Conservation (phyloP, 2,329 filamentous ascomycete genomes). For the Fusarium sp. region DNA sequence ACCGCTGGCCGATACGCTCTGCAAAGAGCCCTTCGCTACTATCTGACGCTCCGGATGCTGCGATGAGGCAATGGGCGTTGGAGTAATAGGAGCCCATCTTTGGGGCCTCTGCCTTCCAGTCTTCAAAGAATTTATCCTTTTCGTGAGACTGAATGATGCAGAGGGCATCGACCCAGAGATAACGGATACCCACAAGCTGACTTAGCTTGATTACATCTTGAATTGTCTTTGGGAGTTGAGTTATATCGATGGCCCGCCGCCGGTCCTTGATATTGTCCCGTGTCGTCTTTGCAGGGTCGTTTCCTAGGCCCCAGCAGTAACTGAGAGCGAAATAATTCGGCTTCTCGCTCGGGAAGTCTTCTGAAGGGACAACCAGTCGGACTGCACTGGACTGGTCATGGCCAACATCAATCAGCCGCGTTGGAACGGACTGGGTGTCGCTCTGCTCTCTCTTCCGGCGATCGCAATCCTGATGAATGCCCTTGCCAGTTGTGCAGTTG, state of each 20-base stretch:
- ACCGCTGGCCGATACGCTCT: neutral
- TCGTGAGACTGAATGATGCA: slow-evolving; percentile 3
- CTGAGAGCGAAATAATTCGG: neutral
- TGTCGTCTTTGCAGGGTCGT: neutral
- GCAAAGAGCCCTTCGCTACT: slow-evolving; percentile 5
- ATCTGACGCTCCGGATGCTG: slow-evolving; percentile 1
- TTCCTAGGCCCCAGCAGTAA: neutral
- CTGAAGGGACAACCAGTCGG: neutral
- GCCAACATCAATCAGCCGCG: slow-evolving; percentile 4
- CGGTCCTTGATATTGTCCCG: neutral
- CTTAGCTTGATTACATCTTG: neutral
- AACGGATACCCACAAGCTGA: neutral
- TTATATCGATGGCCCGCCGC: neutral
- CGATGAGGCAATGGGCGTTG: slow-evolving; percentile 1
- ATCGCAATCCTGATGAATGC: neutral
- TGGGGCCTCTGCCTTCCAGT: neutral
- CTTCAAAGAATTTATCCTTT: neutral
- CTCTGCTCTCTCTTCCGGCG: neutral
- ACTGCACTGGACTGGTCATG: neutral
- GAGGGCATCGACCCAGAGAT: slow-evolving; percentile 4
- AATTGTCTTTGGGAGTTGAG: neutral
- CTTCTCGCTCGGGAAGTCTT: neutral
- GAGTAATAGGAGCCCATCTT: slow-evolving; percentile 17
- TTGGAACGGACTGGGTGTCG: neutral
- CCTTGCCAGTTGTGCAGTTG: neutral